Evolutionary conservation across 1,139 yeast species (phyloP).

Genomic region (Hyphopichia khmerensis): DNA sequence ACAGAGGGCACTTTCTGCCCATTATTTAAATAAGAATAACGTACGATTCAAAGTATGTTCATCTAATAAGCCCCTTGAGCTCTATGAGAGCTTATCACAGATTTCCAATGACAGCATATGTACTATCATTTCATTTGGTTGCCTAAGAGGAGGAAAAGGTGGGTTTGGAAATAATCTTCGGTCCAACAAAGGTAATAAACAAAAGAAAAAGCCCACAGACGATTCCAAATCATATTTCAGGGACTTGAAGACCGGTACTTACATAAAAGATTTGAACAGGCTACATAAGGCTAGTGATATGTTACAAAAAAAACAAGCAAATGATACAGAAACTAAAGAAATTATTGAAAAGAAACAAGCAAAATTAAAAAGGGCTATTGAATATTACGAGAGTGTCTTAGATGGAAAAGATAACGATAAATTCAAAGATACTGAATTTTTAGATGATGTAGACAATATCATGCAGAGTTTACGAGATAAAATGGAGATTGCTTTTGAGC

Average conservation of each 20-base stretch:
- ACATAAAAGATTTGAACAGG: constrained; percentile 9
- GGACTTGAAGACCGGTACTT: constrained; percentile 21
- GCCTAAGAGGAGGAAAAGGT: constrained; percentile 47
- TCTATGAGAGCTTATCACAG: neutral
- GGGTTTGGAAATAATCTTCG: constrained; percentile 47
- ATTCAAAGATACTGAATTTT: constrained; percentile 29
- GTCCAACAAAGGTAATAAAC: constrained; percentile 30
- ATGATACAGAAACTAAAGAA: constrained; percentile 25
- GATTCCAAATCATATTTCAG: constrained; percentile 22
- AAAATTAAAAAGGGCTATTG: constrained; percentile 7
- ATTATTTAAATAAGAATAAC: neutral
- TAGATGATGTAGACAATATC: constrained; percentile 33
- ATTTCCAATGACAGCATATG: neutral
- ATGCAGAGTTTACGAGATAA: constrained; percentile 18
- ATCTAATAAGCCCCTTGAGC: neutral
- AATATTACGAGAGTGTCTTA: constrained; percentile 6
- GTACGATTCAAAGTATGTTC: neutral
- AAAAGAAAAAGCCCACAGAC: constrained; percentile 17
- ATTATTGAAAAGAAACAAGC: constrained; percentile 18
- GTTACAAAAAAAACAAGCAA: constrained; percentile 8
- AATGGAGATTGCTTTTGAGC: constrained; percentile 6
- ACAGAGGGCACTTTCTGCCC: neutral
- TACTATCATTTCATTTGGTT: too few species aligned
- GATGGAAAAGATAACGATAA: constrained; percentile 9
- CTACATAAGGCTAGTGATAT: constrained; percentile 15